A percentile compares a stretch with the other conserved stretches of the same genome.
phyloP scores from a whole-genome alignment of 2,329 filamentous ascomycete genomes.

The Alternaria longipes region DNA sequence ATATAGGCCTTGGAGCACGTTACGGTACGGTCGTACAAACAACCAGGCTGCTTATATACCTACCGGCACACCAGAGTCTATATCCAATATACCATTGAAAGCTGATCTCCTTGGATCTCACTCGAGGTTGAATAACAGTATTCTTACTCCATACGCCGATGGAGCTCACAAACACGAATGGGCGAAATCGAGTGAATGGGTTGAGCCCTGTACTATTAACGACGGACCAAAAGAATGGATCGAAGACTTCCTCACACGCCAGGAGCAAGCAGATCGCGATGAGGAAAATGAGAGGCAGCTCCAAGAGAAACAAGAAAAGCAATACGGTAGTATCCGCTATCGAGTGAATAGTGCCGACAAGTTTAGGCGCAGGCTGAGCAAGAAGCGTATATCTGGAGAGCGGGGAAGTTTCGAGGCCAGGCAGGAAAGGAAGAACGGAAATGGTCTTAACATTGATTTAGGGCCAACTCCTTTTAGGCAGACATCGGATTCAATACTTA shows the following conservation, averaged over 20 bases:
- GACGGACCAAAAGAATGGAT: constrained; percentile 17
- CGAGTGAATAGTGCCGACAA: constrained; percentile 14
- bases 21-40: background rate
- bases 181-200: constrained; percentile 13
- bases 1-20: background rate
- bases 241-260: constrained; percentile 16
- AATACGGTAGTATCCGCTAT: background rate
- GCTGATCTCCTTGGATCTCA: constrained; percentile 7
- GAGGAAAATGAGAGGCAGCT: background rate
- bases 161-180: constrained; percentile 1
- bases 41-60: background rate
- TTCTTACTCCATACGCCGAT: background rate
- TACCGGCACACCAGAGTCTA: constrained; percentile 13
- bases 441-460: background rate
- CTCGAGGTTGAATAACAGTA: constrained; percentile 2
- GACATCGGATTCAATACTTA: background rate
- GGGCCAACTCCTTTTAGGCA: background rate
- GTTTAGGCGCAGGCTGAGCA: constrained; percentile 9
- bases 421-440: background rate
- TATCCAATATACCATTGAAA: constrained; percentile 4
- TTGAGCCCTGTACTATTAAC: constrained; percentile 3
- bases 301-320: constrained; percentile 7
- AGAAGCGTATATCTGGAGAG: background rate
- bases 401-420: constrained; percentile 1
- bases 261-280: constrained; percentile 10